Evolutionary conservation across 352 stramenopile species (phyloP), one percentile per base, ranked within the genome.

Genomic region (Vaucheria bursata): DNA sequence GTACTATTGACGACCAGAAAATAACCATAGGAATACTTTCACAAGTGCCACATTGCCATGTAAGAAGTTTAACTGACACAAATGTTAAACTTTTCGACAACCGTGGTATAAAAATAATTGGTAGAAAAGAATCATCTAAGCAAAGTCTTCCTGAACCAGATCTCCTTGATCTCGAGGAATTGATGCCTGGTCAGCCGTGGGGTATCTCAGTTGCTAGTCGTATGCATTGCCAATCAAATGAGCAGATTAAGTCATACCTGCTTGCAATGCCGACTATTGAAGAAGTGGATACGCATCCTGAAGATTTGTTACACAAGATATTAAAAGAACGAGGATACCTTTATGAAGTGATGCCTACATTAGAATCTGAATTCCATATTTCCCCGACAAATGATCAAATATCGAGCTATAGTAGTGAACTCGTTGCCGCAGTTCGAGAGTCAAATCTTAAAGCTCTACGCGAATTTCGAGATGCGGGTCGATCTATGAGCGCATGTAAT

Each of bases 401-500:
- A 5, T 31, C 65, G 33, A 39, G 65, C 12, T 96, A 85, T 71
- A 74, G 77, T 32, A 82, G 77, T 31, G 65, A 59, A n/a, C 53
- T 85, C 8, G 35, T 85, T 0, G 29, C 32, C 7, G 80, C 80
- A 31, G 77, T 85, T 0, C 33, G 77, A 1, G 59, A 59, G 32
- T 69, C 77, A 18, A 77, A 85, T 59, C 39, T 84, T 25, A 77
- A 29, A 29, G 45, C 69, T 31, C 72, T 85, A 8, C 52, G 67
- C 39, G 69, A 32, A 35, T 77, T 85, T 71, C 71, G 65, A 1
- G 35, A 59, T 12, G 33, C 37, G 12, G 80, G 80, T 35, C 35
- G 72, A 8, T 66, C 71, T 39, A 84, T 85, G 77, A 40, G 89
- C 70, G 86, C 86, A 5, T 91, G 87, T 72, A 93, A 93, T 80